These are phyloP conservation scores for Aspergillus conjunctus DNA, from an alignment of 495 filamentous ascomycete genomes.

Conservation along the genomic window DNA sequence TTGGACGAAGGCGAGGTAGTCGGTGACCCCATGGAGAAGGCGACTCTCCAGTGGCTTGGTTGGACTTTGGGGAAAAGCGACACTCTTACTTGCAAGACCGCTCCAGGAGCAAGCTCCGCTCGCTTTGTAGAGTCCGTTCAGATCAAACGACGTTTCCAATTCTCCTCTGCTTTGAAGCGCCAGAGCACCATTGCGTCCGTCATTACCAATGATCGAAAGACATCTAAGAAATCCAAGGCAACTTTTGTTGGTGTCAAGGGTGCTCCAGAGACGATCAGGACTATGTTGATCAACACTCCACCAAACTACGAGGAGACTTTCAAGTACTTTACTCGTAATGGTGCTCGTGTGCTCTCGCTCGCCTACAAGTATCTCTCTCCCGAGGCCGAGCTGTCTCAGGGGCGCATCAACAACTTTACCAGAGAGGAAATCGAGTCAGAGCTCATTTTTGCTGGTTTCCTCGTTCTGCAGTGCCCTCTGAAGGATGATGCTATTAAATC, in stretches of 20 bases:
- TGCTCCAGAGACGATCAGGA: conserved; percentile 92
- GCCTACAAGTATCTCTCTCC: conserved; percentile 87
- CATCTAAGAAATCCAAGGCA: conserved; percentile 69
- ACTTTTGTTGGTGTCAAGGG: conserved; percentile 97
- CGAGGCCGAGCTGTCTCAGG: conserved; percentile 77
- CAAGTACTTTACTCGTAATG: conserved; percentile 96
- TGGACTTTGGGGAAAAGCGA: conserved; percentile 92
- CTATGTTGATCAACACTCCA: conserved; percentile 83
- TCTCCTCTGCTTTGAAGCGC: conserved; percentile 93
- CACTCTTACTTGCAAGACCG: conserved; percentile 58
- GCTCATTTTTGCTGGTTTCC: conserved; percentile 88
- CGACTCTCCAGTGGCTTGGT: conserved; percentile 82
- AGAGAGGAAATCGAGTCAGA: conserved; percentile 88
- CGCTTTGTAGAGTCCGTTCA: conserved; percentile 69
- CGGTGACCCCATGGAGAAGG: conserved; percentile 99
- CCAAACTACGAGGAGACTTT: conserved; percentile 95
- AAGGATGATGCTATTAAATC: conserved; percentile 95
- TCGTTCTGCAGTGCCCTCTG: conserved; percentile 91
- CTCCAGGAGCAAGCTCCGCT: conserved; percentile 47
- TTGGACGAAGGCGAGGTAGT: conserved; percentile 97
- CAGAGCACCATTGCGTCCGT: conserved; percentile 92
- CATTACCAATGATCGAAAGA: conserved; percentile 63
- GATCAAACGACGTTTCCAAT: conserved; percentile 95
- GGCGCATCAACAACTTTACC: conserved; percentile 87
- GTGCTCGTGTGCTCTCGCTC: conserved; percentile 88